Percentiles rank a stretch among this genome's conserved stretches.
phyloP scores from a whole-genome alignment of 305 asterid genomes.

The Fraxinus angustifolia region DNA sequence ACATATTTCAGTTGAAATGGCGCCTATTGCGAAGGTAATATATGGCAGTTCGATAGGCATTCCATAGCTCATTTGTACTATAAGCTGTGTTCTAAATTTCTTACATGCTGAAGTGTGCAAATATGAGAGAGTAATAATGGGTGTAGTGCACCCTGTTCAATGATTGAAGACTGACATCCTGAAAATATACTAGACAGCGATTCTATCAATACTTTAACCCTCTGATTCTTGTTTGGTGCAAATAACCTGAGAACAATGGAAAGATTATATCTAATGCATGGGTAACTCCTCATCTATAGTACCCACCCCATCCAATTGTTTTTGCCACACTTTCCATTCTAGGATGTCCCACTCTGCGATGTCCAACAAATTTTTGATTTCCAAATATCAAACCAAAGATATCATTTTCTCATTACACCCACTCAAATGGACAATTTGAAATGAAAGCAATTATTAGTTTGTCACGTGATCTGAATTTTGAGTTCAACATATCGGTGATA shows the following conservation, averaged over 20 bases:
- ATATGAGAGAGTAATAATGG: not conserved
- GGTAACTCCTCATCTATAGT: not conserved
- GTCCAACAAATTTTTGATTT: not conserved
- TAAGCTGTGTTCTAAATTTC: not conserved
- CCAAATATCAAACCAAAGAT: not conserved
- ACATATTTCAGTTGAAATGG: slow-evolving; percentile 96
- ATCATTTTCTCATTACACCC: not conserved
- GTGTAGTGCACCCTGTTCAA: not conserved
- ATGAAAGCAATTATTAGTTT: not conserved
- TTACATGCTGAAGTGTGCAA: not conserved
- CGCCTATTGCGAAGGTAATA: slow-evolving; percentile 95
- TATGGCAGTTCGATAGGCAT: not conserved
- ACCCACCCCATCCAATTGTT: not conserved
- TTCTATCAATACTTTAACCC: not conserved
- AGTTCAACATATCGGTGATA: not conserved
- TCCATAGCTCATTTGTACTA: not conserved
- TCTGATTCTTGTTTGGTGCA: not conserved
- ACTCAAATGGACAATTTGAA: not conserved
- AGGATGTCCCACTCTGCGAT: not conserved
- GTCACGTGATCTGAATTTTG: not conserved
- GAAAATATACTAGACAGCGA: not conserved
- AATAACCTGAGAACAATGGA: not conserved
- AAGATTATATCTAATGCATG: not conserved
- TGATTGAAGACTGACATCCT: not conserved
- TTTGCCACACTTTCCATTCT: not conserved